A percentile compares a stretch with the other conserved stretches of the same genome.
Evolutionary conservation across 1,284 basidiomycete species (phyloP).

Genomic region (Puccinia brachypodii): DNA sequence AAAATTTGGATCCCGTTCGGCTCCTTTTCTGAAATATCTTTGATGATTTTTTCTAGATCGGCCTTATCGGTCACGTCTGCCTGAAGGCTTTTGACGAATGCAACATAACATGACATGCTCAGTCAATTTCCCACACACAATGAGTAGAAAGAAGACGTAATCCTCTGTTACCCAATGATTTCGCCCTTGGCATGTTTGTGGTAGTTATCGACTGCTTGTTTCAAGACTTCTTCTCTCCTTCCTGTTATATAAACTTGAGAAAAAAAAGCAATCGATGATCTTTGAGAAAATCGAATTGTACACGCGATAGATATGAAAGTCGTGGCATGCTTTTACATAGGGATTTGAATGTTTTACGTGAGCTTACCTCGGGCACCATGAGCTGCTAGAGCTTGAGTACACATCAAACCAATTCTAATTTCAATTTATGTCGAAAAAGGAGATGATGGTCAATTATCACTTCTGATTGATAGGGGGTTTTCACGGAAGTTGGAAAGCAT

Average conservation of each 20-base stretch:
- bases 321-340: neutral
- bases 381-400: slow-evolving; percentile 41
- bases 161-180: slow-evolving; percentile 38
- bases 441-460: neutral
- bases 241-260: slow-evolving; percentile 44
- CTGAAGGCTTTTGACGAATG: slow-evolving; percentile 16
- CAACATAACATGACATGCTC: neutral
- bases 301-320: neutral
- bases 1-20: slow-evolving; percentile 46
- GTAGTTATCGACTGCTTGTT: slow-evolving; percentile 42
- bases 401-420: slow-evolving; percentile 46
- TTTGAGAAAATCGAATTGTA: neutral
- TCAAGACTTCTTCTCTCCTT: slow-evolving; percentile 39
- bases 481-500: neutral
- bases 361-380: slow-evolving; percentile 42
- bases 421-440: neutral
- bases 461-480: neutral
- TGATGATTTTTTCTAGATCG: slow-evolving; percentile 36
- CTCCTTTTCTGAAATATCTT: slow-evolving; percentile 41
- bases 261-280: neutral
- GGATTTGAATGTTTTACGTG: neutral
- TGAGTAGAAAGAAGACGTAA: neutral
- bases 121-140: neutral
- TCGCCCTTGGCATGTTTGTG: slow-evolving; percentile 35
- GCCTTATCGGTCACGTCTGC: slow-evolving; percentile 41